A percentile compares a stretch with the other conserved stretches of the same genome.
Conservation (phyloP, 495 filamentous ascomycete genomes). For the Tirmania nivea region DNA sequence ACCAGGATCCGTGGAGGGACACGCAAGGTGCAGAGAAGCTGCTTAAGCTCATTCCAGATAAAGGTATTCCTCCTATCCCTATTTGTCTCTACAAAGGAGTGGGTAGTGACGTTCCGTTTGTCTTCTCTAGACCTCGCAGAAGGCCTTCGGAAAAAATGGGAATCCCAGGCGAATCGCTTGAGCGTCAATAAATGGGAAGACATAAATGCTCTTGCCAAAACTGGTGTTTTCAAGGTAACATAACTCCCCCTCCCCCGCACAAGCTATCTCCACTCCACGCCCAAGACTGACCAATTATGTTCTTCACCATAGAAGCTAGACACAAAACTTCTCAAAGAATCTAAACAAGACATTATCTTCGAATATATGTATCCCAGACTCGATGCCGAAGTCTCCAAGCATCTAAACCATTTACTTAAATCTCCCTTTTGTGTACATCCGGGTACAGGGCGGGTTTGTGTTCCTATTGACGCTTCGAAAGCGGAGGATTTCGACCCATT, state of each 20-base stretch:
- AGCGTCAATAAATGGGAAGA: slow-evolving; percentile 75
- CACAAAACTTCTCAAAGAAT: slow-evolving; percentile 46
- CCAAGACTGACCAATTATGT: too few relatives aligned
- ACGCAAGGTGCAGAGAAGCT: slow-evolving; percentile 47
- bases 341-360: slow-evolving; percentile 80
- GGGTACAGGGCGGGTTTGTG: slow-evolving; percentile 79
- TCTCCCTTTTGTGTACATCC: slow-evolving; percentile 92
- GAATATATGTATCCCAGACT: slow-evolving; percentile 98
- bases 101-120: not conserved
- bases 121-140: slow-evolving; percentile 31
- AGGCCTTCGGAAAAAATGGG: slow-evolving; percentile 73
- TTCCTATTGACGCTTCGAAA: slow-evolving; percentile 57
- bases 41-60: slow-evolving; percentile 58
- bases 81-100: not conserved
- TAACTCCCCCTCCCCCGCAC: too few relatives aligned
- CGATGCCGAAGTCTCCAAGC: slow-evolving; percentile 89
- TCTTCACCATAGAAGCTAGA: slow-evolving; percentile 31
- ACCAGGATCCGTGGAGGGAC: slow-evolving; percentile 68
- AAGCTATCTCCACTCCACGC: too few relatives aligned
- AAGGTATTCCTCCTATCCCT: slow-evolving; percentile 9
- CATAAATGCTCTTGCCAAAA: slow-evolving; percentile 65
- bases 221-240: slow-evolving; percentile 29
- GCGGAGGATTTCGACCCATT: slow-evolving; percentile 71
- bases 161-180: slow-evolving; percentile 49
- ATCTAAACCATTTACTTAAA: slow-evolving; percentile 92